Evolutionary conservation across 1,284 basidiomycete genomes (phyloP), one percentile per base, ranked within the genome.

Genomic region (Sporisorium sorghi): DNA sequence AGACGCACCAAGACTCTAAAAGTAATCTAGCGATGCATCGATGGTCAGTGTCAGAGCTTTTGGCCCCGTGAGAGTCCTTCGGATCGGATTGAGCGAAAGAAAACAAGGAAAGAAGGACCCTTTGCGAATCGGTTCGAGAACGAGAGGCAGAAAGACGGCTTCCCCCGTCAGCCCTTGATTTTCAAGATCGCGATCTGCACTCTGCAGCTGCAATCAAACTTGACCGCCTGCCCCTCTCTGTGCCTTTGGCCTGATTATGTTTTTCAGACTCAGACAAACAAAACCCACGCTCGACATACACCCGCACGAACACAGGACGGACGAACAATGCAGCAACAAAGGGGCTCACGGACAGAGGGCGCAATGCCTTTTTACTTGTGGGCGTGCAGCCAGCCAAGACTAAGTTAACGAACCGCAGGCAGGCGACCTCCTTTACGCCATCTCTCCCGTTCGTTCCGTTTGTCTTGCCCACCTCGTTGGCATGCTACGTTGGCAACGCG

Each of bases 121-220:
- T 0, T 23, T 23, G 42, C 24, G 12, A 26, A 23, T 46, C 44
- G 10, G 11, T 0, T 23, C 19, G 42, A 44, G 12, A 26, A 23
- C 42, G 23, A 24, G 12, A 26, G 11, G 14, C 46, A 47, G 8
- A 19, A 21, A 35, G 49, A 40, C 49, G 35, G 49, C 49, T n/a
- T 51, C 35, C 24, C 35, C 23, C 24, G 21, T 43, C 42, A 4
- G 23, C 42, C 24, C 15, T 49, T 17, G 11, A 15, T 23, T 23
- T 35, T n/a, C n/a, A n/a, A n/a, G n/a, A n/a, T n/a, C 42, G 54
- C 54, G 54, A 57, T 57, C 61, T 47, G 55, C 61, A 47, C 61
- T 39, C 50, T 49, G 61, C 50, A 65, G 62, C 48, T 17, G 21
- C 33, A 19, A 17, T 2, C 23, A n/a, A 17, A 24, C n/a, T 17